Conservation (phyloP, 2,329 filamentous ascomycete species). For the Monosporascus sp. region DNA sequence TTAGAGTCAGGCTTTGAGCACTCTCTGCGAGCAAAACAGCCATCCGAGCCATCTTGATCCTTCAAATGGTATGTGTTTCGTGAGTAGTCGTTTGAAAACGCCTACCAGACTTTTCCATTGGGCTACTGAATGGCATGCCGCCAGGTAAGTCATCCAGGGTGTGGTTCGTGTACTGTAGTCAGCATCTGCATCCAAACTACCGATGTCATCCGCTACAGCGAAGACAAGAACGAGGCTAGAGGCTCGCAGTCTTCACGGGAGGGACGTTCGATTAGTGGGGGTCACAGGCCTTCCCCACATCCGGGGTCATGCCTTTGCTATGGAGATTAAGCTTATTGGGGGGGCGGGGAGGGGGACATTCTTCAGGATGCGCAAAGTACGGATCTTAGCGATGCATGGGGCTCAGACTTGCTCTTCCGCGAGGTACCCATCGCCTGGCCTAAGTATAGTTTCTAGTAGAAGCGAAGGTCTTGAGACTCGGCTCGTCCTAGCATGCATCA, state of each 20-base stretch:
- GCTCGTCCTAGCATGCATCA: background rate
- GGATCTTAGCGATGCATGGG: background rate
- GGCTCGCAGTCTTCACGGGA: background rate
- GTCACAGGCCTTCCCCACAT: background rate
- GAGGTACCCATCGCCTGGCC: background rate
- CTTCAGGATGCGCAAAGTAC: background rate
- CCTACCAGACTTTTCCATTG: background rate
- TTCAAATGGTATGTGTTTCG: background rate
- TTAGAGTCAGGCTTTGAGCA: background rate
- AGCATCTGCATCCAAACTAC: background rate
- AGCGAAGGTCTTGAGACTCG: background rate
- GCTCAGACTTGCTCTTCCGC: background rate
- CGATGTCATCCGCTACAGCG: background rate
- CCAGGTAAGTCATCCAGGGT: background rate
- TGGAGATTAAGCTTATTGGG: background rate
- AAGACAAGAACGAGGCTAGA: background rate
- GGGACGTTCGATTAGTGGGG: background rate
- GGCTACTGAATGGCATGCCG: background rate
- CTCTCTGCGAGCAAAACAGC: background rate
- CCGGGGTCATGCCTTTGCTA: background rate
- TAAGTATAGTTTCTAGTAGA: background rate
- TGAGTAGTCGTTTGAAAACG: background rate
- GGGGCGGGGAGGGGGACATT: background rate
- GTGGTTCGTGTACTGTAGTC: background rate
- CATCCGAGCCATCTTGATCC: background rate